These are phyloP conservation scores for Esteya vermicola DNA, from an alignment of 2,329 filamentous ascomycete species.

Conservation along the genomic window DNA sequence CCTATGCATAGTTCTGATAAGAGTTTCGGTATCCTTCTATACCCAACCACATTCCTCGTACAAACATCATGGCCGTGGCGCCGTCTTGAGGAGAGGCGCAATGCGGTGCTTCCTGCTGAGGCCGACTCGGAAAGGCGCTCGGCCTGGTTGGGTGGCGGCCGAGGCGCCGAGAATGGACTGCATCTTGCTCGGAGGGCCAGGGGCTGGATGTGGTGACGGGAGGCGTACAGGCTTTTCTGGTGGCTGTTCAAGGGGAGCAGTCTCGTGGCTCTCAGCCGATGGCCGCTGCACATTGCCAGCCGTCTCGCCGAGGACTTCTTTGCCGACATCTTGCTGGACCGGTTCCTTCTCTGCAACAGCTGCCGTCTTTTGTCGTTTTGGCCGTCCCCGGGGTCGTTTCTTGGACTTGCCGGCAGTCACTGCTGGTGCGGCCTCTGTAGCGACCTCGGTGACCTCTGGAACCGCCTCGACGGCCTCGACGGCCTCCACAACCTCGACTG, in stretches of 20 bases:
- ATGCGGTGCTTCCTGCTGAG: slow-evolving; percentile 35
- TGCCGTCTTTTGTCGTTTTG: neutral
- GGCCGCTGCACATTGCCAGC: neutral
- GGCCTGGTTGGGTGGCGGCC: slow-evolving; percentile 10
- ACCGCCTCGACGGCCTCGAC: neutral
- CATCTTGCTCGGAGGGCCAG: neutral
- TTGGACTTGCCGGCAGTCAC: neutral
- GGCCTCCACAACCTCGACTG: neutral
- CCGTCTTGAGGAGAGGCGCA: slow-evolving; percentile 33
- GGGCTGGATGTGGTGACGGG: neutral
- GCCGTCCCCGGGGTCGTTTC: neutral
- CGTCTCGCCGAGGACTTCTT: neutral
- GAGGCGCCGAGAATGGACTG: neutral
- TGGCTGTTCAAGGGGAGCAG: neutral
- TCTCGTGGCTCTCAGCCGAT: neutral
- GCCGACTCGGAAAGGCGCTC: slow-evolving; percentile 33
- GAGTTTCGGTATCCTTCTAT: no score
- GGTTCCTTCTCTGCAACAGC: neutral
- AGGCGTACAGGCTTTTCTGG: neutral
- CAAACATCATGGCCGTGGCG: slow-evolving; percentile 30
- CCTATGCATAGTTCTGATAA: no score
- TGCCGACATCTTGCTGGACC: neutral
- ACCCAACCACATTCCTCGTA: neutral
- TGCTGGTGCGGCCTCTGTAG: neutral
- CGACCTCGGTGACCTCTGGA: neutral